Conservation (phyloP, 2,329 filamentous ascomycete genomes). For the Penicillium carneum region DNA sequence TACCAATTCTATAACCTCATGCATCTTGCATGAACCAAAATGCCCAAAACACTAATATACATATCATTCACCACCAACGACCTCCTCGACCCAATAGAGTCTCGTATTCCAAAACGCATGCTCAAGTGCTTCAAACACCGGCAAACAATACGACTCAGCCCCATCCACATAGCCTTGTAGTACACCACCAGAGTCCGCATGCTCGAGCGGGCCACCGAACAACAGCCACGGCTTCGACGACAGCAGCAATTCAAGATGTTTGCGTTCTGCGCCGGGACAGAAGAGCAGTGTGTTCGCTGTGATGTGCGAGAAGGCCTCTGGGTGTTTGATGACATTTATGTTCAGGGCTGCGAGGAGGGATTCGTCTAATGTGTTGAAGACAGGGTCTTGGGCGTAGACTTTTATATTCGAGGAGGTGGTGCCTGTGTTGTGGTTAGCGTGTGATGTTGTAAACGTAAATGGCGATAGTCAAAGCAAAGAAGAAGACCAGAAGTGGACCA, state of each 20-base stretch:
- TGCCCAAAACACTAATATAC: background rate
- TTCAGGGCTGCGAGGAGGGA: constrained; percentile 46
- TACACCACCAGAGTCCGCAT: constrained; percentile 36
- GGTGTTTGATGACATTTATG: constrained; percentile 55
- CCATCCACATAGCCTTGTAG: constrained; percentile 32
- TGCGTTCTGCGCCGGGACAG: constrained; percentile 64
- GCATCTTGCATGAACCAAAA: constrained; percentile 2
- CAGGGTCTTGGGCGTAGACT: constrained; percentile 62
- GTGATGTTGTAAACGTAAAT: background rate
- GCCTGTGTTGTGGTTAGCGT: constrained; percentile 4
- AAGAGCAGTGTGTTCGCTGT: constrained; percentile 62
- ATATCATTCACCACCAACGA: constrained; percentile 1
- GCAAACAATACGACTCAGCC: constrained; percentile 38
- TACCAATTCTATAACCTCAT: background rate
- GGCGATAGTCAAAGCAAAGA: background rate
- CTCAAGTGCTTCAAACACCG: constrained; percentile 42
- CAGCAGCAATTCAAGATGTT: constrained; percentile 61
- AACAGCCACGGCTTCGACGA: constrained; percentile 60
- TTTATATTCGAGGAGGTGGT: constrained; percentile 33
- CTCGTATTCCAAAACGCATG: constrained; percentile 51
- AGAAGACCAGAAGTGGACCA: too few relatives aligned
- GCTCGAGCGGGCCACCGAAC: constrained; percentile 60
- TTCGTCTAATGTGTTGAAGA: constrained; percentile 56
- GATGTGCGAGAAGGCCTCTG: constrained; percentile 61
- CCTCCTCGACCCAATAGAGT: constrained; percentile 38